A percentile compares a stretch with the other conserved stretches of the same genome.
phyloP scores from a whole-genome alignment of 805 yeast species.

The Candida patagonica region DNA sequence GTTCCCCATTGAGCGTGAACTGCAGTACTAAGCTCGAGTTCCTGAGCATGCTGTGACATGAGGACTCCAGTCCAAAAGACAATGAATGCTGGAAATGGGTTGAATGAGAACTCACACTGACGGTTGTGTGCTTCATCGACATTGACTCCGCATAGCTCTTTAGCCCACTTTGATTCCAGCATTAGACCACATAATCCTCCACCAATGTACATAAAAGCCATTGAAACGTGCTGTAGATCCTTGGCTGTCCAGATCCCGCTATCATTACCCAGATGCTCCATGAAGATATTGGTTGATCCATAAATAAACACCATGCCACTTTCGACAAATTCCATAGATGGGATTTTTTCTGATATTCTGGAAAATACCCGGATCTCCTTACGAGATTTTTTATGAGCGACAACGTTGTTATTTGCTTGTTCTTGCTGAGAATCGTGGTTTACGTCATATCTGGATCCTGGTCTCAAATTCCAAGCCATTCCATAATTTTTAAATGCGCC shows the following conservation, averaged over 20 bases:
- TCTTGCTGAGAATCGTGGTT: background rate
- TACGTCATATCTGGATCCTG: slow-evolving; percentile 14
- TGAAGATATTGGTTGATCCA: slow-evolving; percentile 80
- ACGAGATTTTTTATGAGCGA: slow-evolving; percentile 22
- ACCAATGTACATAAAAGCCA: slow-evolving; percentile 87
- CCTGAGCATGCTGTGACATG: slow-evolving; percentile 92
- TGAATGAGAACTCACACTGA: slow-evolving; percentile 52
- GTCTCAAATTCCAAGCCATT: slow-evolving; percentile 76
- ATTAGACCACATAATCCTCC: slow-evolving; percentile 87
- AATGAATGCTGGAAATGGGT: slow-evolving; percentile 89
- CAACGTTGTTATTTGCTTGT: slow-evolving; percentile 32
- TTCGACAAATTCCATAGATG: slow-evolving; percentile 77
- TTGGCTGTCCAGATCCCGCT: slow-evolving; percentile 85
- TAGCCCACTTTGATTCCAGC: slow-evolving; percentile 44
- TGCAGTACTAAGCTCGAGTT: slow-evolving; percentile 62
- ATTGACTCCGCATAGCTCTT: slow-evolving; percentile 7
- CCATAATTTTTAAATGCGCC: slow-evolving; percentile 73
- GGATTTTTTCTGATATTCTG: slow-evolving; percentile 9
- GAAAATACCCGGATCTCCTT: slow-evolving; percentile 1
- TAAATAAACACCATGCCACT: slow-evolving; percentile 72
- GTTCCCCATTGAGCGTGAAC: slow-evolving; percentile 93
- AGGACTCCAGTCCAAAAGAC: slow-evolving; percentile 94
- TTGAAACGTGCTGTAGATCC: slow-evolving; percentile 82
- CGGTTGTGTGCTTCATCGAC: slow-evolving; percentile 11
- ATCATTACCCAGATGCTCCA: slow-evolving; percentile 75